Percentiles rank a stretch among this genome's conserved stretches.
These are phyloP conservation scores for Calonectria hongkongensis DNA, from an alignment of 2,329 filamentous ascomycete species.

Conservation along the genomic window DNA sequence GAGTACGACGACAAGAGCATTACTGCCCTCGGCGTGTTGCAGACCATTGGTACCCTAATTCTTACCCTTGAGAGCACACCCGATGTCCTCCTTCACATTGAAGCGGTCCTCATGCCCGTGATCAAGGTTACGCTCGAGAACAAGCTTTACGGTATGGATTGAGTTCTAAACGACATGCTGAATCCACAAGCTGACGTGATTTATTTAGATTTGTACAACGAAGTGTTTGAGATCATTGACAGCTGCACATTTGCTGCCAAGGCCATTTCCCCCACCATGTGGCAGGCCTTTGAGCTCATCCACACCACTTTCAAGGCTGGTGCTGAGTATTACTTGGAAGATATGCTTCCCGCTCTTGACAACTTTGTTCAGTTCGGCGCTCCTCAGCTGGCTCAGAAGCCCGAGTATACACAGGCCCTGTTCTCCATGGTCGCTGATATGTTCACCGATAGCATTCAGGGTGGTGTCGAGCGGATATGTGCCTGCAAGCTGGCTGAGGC, in stretches of 20 bases:
- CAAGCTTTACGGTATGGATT: conserved; percentile 87
- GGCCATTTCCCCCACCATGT: conserved; percentile 96
- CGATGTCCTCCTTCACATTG: conserved; percentile 94
- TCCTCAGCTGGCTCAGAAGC: conserved; percentile 86
- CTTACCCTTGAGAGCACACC: conserved; percentile 97
- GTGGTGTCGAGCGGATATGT: conserved; percentile 95
- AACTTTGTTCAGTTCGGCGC: conserved; percentile 98
- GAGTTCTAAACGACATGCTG: neutral
- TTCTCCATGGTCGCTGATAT: conserved; percentile 97
- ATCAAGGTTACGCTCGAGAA: conserved; percentile 97
- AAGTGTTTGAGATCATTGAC: conserved; percentile 99
- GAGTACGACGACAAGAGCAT: conserved; percentile 99
- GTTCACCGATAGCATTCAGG: conserved; percentile 93
- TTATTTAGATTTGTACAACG: conserved; percentile 90
- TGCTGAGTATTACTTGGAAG: conserved; percentile 96
- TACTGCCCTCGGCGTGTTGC: conserved; percentile 94
- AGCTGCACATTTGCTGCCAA: conserved; percentile 99
- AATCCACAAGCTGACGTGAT: conserved; percentile 46
- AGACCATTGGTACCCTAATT: conserved; percentile 98
- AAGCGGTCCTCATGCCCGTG: conserved; percentile 97
- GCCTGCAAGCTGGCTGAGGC: conserved; percentile 98
- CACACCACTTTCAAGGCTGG: conserved; percentile 98
- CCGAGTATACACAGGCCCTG: conserved; percentile 89
- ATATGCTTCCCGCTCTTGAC: conserved; percentile 98
- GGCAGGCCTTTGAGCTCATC: conserved; percentile 97